Base-by-base conservation (phyloP, 2,329 filamentous ascomycete species). In the Gnomoniopsis smithogilvyi region DNA sequence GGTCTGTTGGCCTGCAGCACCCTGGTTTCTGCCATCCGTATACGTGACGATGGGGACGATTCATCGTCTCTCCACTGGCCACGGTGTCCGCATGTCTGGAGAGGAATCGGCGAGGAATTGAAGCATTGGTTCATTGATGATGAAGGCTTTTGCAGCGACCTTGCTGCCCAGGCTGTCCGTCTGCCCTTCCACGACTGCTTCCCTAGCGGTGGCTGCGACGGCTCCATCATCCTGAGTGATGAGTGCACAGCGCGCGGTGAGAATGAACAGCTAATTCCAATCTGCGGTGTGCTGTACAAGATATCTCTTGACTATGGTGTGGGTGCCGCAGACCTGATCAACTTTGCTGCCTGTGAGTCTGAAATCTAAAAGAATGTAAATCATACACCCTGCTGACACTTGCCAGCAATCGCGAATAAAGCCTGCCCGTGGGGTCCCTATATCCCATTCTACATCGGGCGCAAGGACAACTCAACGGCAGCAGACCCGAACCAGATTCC, bases 361-460 rank as follows among this genome's bases (percentile, higher is more conserved):
- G 8, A 6, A 14, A 24, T 21, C 6, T 2, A 1, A 11, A 3
- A 7, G 21, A 11, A 12, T 24, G 11, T 12, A 10, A 12, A 12
- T 26, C 41, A 53, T 11, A 10, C 2, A 19, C 22, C 10, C 7
- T 6, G 15, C 49, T 60, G 26, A 60, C 24, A 19, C 14, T n/a
- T 47, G 24, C 14, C 22, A 69, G 68, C 68, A 2, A 62, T 68
- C 36, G 68, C 64, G 15, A 65, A 67, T 30, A 59, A 59, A 3
- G 56, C 68, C 2, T 69, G 67, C 57, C 59, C 63, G 1, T 63
- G 61, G 1, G 63, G 67, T 1, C 68, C 68, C 1, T 51, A 60
- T 11, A 60, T 68, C 41, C 41, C 65, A 17, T 69, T 71, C 51
- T 65, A 65, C 26, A 63, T 65, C 22, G 69, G 69, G 48, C 62